A percentile compares a stretch with the other conserved stretches of the same genome.
Conservation (phyloP, 106 monocot genomes). For the Acanthochlamys bracteata region DNA sequence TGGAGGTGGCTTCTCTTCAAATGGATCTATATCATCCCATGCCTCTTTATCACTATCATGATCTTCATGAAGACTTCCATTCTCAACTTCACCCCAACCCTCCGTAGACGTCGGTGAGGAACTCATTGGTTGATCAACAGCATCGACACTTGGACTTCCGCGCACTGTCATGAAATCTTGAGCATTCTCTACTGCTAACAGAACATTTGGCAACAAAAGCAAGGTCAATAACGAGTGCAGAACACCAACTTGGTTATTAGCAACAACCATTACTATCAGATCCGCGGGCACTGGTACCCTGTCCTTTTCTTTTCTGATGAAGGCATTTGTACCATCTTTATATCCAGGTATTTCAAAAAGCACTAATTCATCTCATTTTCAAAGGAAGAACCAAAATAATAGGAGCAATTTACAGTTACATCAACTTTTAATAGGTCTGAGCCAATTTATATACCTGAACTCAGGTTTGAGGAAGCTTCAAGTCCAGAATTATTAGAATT, state of each 20-base stretch:
- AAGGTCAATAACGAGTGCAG: too few relatives aligned
- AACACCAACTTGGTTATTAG: background rate
- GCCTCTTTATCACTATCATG: slow-evolving; percentile 72
- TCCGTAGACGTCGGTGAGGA: slow-evolving; percentile 75
- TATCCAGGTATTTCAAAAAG: too few relatives aligned
- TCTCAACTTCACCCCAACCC: slow-evolving; percentile 84
- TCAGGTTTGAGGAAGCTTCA: slow-evolving; percentile 38
- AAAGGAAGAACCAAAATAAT: too few relatives aligned
- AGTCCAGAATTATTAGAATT: slow-evolving; percentile 31
- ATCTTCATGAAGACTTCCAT: slow-evolving; percentile 42
- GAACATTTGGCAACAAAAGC: background rate
- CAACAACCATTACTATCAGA: too few relatives aligned
- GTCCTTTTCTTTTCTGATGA: too few relatives aligned
- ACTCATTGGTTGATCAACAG: slow-evolving; percentile 46
- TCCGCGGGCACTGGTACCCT: too few relatives aligned
- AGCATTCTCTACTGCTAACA: slow-evolving; percentile 8
- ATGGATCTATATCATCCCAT: slow-evolving; percentile 88
- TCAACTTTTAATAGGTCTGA: too few relatives aligned
- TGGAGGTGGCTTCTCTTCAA: slow-evolving; percentile 61
- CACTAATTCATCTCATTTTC: too few relatives aligned
- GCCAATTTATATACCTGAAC: slow-evolving; percentile 36
- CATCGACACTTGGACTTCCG: slow-evolving; percentile 24
- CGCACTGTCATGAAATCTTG: slow-evolving; percentile 8
- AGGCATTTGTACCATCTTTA: too few relatives aligned
- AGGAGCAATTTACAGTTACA: too few relatives aligned